These are phyloP conservation scores for Trichoderma citrinoviride DNA, from an alignment of 2,329 filamentous ascomycete species.

Conservation along the genomic window DNA sequence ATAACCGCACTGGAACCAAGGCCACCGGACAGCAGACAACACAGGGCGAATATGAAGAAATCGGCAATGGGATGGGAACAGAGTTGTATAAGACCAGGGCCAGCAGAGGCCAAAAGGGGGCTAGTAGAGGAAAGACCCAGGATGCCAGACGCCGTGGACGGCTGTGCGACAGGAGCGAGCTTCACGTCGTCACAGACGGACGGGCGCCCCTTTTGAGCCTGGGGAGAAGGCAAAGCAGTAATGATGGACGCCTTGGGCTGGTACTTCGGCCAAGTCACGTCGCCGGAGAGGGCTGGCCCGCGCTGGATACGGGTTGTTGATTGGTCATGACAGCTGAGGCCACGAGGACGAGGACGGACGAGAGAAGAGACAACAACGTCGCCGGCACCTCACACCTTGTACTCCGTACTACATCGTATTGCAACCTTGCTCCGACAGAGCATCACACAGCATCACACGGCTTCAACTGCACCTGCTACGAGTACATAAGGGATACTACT, in stretches of 20 bases:
- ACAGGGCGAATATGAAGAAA: no score
- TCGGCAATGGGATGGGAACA: background rate
- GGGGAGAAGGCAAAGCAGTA: slow-evolving; percentile 13
- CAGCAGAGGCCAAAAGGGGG: background rate
- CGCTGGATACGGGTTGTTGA: background rate
- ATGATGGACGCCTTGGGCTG: background rate
- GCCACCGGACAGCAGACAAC: no score
- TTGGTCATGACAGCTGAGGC: slow-evolving; percentile 1
- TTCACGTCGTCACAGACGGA: slow-evolving; percentile 11
- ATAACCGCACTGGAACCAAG: no score
- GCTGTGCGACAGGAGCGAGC: slow-evolving; percentile 10
- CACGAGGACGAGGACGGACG: background rate
- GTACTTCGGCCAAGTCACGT: background rate
- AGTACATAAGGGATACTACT: no score
- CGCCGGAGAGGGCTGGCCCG: background rate
- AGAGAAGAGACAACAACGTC: slow-evolving; percentile 28
- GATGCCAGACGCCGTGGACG: background rate
- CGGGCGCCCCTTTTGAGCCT: slow-evolving; percentile 20
- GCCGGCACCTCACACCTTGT: no score
- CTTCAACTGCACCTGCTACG: no score
- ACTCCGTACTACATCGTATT: no score
- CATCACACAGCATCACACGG: no score
- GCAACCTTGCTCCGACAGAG: no score
- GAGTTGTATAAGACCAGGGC: background rate
- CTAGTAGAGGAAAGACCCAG: background rate